Evolutionary conservation across 768 basidiomycete species (phyloP).

Genomic region (Mycena polygramma): DNA sequence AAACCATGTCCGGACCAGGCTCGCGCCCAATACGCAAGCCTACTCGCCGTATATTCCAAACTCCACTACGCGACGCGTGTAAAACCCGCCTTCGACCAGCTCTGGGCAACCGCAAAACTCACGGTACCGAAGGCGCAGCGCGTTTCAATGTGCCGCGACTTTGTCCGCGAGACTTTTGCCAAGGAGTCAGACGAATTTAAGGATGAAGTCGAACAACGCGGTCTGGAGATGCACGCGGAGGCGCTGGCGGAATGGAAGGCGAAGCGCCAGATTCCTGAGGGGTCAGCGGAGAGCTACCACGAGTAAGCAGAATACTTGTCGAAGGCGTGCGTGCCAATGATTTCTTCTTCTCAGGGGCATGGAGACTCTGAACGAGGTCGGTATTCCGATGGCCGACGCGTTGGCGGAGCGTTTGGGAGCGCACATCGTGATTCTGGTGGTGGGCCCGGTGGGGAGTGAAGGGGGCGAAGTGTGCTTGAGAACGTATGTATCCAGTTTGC

Average conservation of each 20-base stretch:
- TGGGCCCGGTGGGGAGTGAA: not conserved
- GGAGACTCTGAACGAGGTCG: not conserved
- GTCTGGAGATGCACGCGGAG: not conserved
- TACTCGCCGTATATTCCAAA: slow-evolving; percentile 14
- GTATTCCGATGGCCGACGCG: slow-evolving; percentile 1
- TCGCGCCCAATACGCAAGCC: slow-evolving; percentile 20
- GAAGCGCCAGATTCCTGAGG: not conserved
- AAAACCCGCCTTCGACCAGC: slow-evolving; percentile 17
- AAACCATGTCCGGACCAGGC: not conserved
- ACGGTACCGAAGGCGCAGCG: not conserved
- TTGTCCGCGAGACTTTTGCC: slow-evolving; percentile 11
- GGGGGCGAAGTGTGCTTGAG: not conserved
- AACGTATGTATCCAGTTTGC: not conserved
- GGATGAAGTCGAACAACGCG: not conserved
- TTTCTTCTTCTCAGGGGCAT: not conserved
- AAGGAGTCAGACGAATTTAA: slow-evolving; percentile 15
- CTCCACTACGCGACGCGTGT: slow-evolving; percentile 17
- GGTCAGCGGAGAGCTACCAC: slow-evolving; percentile 12
- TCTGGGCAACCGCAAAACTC: slow-evolving; percentile 5
- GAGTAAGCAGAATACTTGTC: slow-evolving; percentile 9
- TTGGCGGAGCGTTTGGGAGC: not conserved
- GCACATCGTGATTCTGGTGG: slow-evolving; percentile 5
- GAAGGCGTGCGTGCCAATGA: not conserved
- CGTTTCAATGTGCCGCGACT: slow-evolving; percentile 14
- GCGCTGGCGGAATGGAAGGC: slow-evolving; percentile 12